Evolutionary conservation across 306 rosid species (phyloP).

Genomic region (Fagus sylvatica): DNA sequence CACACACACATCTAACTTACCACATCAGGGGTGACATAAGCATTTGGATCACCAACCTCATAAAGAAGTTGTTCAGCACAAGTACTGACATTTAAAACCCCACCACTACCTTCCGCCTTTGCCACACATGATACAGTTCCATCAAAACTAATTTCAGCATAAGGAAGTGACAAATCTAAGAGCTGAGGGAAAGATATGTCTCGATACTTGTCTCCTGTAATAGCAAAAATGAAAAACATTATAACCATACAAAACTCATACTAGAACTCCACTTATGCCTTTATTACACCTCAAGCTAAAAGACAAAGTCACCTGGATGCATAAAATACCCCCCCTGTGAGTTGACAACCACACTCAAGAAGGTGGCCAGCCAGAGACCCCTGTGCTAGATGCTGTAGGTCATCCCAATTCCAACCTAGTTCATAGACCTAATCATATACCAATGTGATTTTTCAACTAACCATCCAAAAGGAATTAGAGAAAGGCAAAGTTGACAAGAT

Average conservation of each 20-base stretch:
- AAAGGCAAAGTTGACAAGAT: conserved; percentile 6
- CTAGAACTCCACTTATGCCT: neutral
- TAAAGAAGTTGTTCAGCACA: conserved; percentile 92
- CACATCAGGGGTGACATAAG: conserved; percentile 92
- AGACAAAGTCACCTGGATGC: conserved; percentile 69
- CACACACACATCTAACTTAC: conserved; percentile 44
- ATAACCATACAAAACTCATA: conserved; percentile 6
- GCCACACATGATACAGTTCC: conserved; percentile 75
- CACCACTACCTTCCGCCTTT: conserved; percentile 84
- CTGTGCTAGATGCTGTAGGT: conserved; percentile 63
- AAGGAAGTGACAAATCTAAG: conserved; percentile 82
- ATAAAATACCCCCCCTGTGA: conserved; percentile 95
- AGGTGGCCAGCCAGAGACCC: conserved; percentile 95
- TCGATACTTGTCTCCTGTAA: conserved; percentile 72
- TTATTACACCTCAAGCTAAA: neutral
- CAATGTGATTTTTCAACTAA: conserved; percentile 29
- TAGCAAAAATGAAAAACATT: conserved; percentile 14
- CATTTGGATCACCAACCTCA: conserved; percentile 83
- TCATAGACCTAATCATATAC: conserved; percentile 69
- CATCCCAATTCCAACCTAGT: conserved; percentile 97
- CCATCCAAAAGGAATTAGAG: conserved; percentile 14
- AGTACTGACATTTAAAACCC: conserved; percentile 70
- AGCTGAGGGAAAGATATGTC: conserved; percentile 61
- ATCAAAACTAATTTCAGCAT: conserved; percentile 72
- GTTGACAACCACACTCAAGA: conserved; percentile 97